These are phyloP conservation scores for Cytospora piceicola DNA, from an alignment of 2,329 filamentous ascomycete species.

Conservation along the genomic window DNA sequence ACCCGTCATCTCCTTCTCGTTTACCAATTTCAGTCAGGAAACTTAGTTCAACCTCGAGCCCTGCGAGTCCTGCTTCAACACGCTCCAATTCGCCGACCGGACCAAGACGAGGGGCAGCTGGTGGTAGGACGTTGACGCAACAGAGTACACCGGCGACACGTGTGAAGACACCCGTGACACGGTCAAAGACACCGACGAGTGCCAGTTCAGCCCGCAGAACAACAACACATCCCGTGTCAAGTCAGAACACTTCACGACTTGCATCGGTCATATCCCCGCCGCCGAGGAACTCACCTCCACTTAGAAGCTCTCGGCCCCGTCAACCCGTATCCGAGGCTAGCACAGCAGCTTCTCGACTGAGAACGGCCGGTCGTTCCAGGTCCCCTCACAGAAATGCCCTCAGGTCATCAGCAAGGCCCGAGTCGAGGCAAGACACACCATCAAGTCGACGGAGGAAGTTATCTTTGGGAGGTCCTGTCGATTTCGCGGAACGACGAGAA, in stretches of 20 bases:
- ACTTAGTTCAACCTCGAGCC: slow-evolving; percentile 48
- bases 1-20: slow-evolving; percentile 39
- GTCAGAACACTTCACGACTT: slow-evolving; percentile 61
- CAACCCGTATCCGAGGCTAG: slow-evolving; percentile 77
- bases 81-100: slow-evolving; percentile 61
- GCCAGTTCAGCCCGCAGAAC: slow-evolving; percentile 46
- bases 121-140: slow-evolving; percentile 46
- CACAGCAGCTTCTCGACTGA: slow-evolving; percentile 71
- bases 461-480: slow-evolving; percentile 69
- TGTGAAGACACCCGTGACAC: slow-evolving; percentile 47
- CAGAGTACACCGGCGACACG: slow-evolving; percentile 40
- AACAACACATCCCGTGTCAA: slow-evolving; percentile 40
- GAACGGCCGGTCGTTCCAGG: slow-evolving; percentile 61
- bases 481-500: slow-evolving; percentile 81
- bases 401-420: slow-evolving; percentile 36
- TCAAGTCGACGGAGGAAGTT: slow-evolving; percentile 54
- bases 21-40: slow-evolving; percentile 46
- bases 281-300: slow-evolving; percentile 77
- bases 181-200: slow-evolving; percentile 50
- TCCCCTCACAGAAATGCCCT: slow-evolving; percentile 46
- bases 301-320: slow-evolving; percentile 81
- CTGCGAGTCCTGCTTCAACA: slow-evolving; percentile 55
- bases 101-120: slow-evolving; percentile 43
- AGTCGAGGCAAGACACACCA: slow-evolving; percentile 44
- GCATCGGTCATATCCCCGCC: slow-evolving; percentile 73